Conservation (phyloP, 768 basidiomycete genomes). For the Inosperma sp. region DNA sequence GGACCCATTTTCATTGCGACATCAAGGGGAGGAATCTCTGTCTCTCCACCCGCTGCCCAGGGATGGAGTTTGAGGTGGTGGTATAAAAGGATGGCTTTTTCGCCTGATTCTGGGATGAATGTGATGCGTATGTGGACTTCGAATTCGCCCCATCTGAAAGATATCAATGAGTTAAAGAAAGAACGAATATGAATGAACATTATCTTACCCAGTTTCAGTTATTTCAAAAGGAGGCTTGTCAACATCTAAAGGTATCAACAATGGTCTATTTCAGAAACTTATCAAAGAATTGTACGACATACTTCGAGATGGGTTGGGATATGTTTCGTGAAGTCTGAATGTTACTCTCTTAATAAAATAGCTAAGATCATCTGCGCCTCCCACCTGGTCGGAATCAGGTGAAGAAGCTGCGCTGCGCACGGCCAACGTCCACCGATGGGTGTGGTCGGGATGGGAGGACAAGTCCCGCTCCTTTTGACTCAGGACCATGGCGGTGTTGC, state of each 20-base stretch:
- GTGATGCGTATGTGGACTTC: constrained; percentile 90
- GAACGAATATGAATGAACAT: neutral
- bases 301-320: constrained; percentile 88
- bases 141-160: constrained; percentile 96
- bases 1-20: constrained; percentile 64
- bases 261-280: neutral
- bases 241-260: constrained; percentile 48
- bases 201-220: constrained; percentile 85
- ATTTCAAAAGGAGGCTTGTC: constrained; percentile 95
- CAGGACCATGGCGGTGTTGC: constrained; percentile 83
- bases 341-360: constrained; percentile 95
- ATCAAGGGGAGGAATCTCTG: constrained; percentile 64
- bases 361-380: constrained; percentile 84
- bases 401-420: constrained; percentile 82
- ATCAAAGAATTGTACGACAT: constrained; percentile 25
- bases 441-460: constrained; percentile 64
- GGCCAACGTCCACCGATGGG: constrained; percentile 95
- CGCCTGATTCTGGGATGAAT: constrained; percentile 84
- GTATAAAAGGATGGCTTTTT: constrained; percentile 82
- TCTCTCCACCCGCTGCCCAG: constrained; percentile 63
- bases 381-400: constrained; percentile 70
- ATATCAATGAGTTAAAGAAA: neutral
- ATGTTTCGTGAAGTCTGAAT: constrained; percentile 97
- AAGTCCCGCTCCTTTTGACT: constrained; percentile 64
- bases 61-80: constrained; percentile 97